These are phyloP conservation scores for Eucalyptus tenuipes DNA, from an alignment of 345 rosid species.

Conservation along the genomic window DNA sequence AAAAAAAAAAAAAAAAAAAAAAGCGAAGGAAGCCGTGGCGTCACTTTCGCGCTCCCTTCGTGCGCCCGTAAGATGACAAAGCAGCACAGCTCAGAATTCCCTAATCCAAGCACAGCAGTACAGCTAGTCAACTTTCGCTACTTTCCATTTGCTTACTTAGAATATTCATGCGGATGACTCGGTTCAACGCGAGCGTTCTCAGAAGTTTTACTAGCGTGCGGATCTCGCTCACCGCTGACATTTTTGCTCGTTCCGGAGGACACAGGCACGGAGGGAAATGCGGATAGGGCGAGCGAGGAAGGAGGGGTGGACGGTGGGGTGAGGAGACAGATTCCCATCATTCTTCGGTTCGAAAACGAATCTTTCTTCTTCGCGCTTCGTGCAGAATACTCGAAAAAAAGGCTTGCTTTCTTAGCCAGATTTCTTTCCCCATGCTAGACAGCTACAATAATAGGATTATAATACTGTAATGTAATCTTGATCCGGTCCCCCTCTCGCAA, in stretches of 20 bases:
- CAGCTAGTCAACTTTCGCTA: not conserved
- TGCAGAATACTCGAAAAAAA: not conserved
- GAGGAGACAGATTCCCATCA: not conserved
- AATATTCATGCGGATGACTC: not conserved
- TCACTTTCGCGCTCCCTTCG: not conserved
- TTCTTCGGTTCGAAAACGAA: not conserved
- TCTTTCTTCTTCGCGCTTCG: not conserved
- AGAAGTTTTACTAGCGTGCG: not conserved
- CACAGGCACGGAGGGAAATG: not conserved
- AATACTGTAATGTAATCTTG: not conserved
- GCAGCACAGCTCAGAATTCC: not conserved
- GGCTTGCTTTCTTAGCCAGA: not conserved
- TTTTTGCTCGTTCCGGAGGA: not conserved
- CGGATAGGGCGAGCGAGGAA: not conserved
- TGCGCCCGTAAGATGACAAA: not conserved
- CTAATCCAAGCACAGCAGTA: not conserved
- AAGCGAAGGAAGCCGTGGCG: not conserved
- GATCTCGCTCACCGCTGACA: not conserved
- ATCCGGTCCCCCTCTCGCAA: not conserved
- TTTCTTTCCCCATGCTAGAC: not conserved
- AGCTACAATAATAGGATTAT: not conserved
- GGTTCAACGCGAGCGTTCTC: not conserved
- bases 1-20: not conserved
- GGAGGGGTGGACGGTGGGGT: not conserved
- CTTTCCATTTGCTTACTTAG: not conserved